A percentile compares a stretch with the other conserved stretches of the same genome.
Evolutionary conservation across 2,329 filamentous ascomycete species (phyloP).

Genomic region (Trichoderma aggressivum): DNA sequence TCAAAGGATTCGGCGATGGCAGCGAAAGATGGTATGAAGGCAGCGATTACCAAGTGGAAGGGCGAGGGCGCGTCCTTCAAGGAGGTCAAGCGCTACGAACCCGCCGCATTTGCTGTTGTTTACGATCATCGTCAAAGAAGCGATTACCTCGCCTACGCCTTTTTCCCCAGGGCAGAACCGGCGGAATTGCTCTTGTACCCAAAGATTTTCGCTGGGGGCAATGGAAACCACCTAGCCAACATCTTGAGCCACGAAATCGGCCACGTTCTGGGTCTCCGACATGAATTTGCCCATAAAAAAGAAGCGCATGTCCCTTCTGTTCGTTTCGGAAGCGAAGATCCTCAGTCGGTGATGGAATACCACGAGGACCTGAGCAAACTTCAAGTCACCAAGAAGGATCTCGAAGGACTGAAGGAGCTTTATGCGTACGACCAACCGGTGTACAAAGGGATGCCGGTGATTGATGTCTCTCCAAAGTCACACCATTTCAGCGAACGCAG

Average conservation of each 20-base stretch:
- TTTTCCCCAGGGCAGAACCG: not conserved
- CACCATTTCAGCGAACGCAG: not conserved
- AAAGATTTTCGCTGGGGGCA: not conserved
- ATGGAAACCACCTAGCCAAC: not conserved
- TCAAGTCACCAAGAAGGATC: not conserved
- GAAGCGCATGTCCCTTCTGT: not conserved
- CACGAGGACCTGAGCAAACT: not conserved
- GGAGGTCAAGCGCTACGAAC: not conserved
- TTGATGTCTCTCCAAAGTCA: not conserved
- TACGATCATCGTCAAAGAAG: not conserved
- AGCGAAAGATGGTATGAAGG: not conserved
- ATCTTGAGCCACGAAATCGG: not conserved
- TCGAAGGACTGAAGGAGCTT: not conserved
- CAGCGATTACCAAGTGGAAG: not conserved
- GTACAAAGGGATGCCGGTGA: not conserved
- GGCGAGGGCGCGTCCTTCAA: not conserved
- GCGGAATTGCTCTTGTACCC: not conserved
- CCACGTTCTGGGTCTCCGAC: not conserved
- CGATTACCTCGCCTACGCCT: not conserved
- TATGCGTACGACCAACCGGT: not conserved
- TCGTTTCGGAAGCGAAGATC: not conserved
- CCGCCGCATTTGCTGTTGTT: not conserved
- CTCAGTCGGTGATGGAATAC: not conserved
- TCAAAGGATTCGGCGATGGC: not conserved
- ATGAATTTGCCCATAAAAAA: not conserved